These are phyloP conservation scores for Lichenothelia convexa DNA, from an alignment of 495 filamentous ascomycete genomes.

Conservation along the genomic window DNA sequence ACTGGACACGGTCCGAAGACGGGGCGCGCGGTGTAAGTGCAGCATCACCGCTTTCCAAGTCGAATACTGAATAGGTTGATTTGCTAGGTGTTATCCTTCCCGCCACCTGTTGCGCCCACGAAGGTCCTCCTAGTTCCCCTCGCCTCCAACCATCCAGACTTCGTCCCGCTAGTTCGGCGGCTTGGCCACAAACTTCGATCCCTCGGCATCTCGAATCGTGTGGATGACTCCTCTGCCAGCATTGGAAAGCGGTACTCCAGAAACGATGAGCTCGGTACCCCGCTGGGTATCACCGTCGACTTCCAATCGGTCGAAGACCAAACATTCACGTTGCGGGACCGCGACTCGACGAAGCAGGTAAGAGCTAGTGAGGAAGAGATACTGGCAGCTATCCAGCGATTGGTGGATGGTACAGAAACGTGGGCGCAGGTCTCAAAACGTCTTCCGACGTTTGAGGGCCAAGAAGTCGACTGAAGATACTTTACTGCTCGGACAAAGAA, in stretches of 20 bases:
- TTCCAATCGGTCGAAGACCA: conserved; percentile 53
- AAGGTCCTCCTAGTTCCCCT: conserved; percentile 54
- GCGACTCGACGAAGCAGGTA: conserved; percentile 50
- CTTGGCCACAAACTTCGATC: conserved; percentile 40
- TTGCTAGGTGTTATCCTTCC: conserved; percentile 45
- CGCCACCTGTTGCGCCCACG: conserved; percentile 44
- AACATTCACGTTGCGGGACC: conserved; percentile 48
- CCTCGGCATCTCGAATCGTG: conserved; percentile 40
- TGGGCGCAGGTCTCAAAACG: conserved; percentile 43
- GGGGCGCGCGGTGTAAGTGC: conserved; percentile 43
- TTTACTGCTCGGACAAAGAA: not conserved
- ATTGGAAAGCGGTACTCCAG: conserved; percentile 47
- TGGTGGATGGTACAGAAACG: conserved; percentile 42
- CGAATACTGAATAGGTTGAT: not conserved
- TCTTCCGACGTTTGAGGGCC: conserved; percentile 48
- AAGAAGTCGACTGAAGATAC: conserved; percentile 37
- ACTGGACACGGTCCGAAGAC: conserved; percentile 51
- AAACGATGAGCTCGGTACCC: conserved; percentile 50
- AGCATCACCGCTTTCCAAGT: not conserved
- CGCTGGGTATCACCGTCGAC: conserved; percentile 48
- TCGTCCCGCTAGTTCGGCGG: conserved; percentile 34
- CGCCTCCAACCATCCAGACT: conserved; percentile 37
- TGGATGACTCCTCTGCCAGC: conserved; percentile 47
- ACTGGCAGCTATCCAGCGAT: conserved; percentile 36
- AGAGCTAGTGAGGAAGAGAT: conserved; percentile 49